Base-by-base conservation (phyloP, 2,329 filamentous ascomycete genomes). In the Cadophora gregata region DNA sequence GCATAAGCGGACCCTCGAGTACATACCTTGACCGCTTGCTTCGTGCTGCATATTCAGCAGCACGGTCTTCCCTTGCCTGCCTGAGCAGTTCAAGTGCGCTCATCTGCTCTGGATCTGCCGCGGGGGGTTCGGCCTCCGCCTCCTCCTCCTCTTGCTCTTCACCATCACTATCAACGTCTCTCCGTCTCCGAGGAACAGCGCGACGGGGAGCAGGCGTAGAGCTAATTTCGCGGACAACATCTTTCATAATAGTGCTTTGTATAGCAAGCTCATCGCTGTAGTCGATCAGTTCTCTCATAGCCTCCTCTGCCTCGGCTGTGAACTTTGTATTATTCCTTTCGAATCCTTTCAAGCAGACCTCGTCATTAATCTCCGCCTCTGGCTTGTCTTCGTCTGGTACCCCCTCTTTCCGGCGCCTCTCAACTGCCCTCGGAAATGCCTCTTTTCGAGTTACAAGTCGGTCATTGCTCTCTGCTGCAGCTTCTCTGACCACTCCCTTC, bases 211-310 rank as follows among this genome's bases (percentile, higher is more conserved):
- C 60, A 27, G 68, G 33, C 29, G 69, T 64, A 12, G 33, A 64
- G 51, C 61, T 56, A 31, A 76, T 69, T n/a, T 69, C 72, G 33
- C 66, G 59, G 73, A 62, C 79, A 76, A 65, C 79, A 77, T 67
- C 75, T 67, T 47, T 70, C 74, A 76, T 71, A 69, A 71, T 73
- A 0, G 53, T 42, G 19, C 72, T 67, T 25, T 74, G 69, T 67
- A 74, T 74, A 16, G 65, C 76, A 16, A 86, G 75, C 66, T 80
- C 82, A 9, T 82, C 78, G 65, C 83, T 80, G 9, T 81, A 80
- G 76, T 91, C 89, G 66, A 91, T 84, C 59, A 87, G 76, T 14
- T 81, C 79, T 19, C 88, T 82, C 73, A 90, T 83, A 55, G 79
- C 81, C 73, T 83, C 80, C 70, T 91, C 89, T 74, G 90, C 80